Evolutionary conservation across 169 alveolate genomes (phyloP).

Genomic region (Plasmodium chabaudi): DNA sequence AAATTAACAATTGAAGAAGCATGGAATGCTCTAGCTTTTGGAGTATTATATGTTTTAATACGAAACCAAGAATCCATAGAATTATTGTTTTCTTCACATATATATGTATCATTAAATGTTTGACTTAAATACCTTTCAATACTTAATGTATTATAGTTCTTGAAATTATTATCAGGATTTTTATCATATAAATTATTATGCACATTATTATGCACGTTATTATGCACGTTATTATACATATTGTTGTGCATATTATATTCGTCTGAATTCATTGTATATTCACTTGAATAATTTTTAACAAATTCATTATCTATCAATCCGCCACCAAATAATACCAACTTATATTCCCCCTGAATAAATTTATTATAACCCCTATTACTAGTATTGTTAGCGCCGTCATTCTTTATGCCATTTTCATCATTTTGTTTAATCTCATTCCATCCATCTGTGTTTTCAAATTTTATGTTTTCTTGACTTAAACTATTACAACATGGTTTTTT

Average conservation of each 20-base stretch:
- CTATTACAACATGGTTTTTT: neutral
- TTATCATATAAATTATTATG: neutral
- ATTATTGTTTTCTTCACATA: constrained; percentile 63
- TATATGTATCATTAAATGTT: constrained; percentile 69
- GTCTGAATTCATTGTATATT: constrained; percentile 16
- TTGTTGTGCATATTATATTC: neutral
- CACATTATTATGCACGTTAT: neutral
- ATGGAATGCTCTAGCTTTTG: constrained; percentile 75
- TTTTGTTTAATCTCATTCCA: neutral
- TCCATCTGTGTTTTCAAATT: neutral
- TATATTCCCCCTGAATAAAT: constrained; percentile 23
- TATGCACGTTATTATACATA: neutral
- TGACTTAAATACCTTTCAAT: constrained; percentile 44
- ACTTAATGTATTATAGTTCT: neutral
- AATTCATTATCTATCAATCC: constrained; percentile 57
- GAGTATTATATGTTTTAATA: constrained; percentile 53
- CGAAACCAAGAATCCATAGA: constrained; percentile 21
- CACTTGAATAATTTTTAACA: constrained; percentile 26
- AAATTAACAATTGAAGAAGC: constrained; percentile 68
- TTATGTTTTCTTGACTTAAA: neutral
- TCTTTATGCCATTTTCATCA: neutral
- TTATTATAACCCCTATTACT: neutral
- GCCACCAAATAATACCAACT: constrained; percentile 63
- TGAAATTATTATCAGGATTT: neutral
- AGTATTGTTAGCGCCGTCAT: neutral